These are phyloP conservation scores for Pythium sp. DNA, from an alignment of 352 stramenopile species.

Conservation along the genomic window DNA sequence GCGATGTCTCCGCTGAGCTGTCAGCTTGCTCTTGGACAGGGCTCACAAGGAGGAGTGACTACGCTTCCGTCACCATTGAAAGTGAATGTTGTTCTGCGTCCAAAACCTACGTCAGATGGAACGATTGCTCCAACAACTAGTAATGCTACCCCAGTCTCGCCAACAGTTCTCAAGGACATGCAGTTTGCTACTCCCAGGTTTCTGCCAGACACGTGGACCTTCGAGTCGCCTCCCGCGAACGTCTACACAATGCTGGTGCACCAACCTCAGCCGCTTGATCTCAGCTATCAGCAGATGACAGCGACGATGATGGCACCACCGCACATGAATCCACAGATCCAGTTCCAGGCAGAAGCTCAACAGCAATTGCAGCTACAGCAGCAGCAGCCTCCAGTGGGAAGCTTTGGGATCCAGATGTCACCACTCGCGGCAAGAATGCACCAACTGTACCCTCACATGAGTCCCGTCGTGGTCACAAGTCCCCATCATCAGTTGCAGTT, in stretches of 20 bases:
- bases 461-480: not conserved
- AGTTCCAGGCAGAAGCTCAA: constrained; percentile 3
- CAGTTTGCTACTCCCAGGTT: constrained; percentile 7
- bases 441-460: constrained; percentile 10
- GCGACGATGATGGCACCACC: not conserved
- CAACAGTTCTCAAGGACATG: not conserved
- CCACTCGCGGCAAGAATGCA: constrained; percentile 3
- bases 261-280: constrained; percentile 10
- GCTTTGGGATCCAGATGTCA: constrained; percentile 5
- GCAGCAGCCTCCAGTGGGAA: not conserved
- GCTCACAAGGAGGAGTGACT: not conserved
- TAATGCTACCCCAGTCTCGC: not conserved
- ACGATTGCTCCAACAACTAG: not conserved
- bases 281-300: constrained; percentile 13
- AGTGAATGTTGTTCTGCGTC: not conserved
- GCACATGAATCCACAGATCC: constrained; percentile 2
- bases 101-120: not conserved
- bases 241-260: constrained; percentile 14
- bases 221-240: constrained; percentile 4
- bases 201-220: constrained; percentile 9
- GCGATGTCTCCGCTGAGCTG: not conserved
- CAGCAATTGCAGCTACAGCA: not conserved
- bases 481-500: not conserved
- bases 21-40: not conserved
- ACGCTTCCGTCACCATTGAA: constrained; percentile 6